Percentiles rank a stretch among this genome's conserved stretches.
Evolutionary conservation across 2,329 filamentous ascomycete genomes (phyloP).

Genomic region (Tricladium varicosporioides): DNA sequence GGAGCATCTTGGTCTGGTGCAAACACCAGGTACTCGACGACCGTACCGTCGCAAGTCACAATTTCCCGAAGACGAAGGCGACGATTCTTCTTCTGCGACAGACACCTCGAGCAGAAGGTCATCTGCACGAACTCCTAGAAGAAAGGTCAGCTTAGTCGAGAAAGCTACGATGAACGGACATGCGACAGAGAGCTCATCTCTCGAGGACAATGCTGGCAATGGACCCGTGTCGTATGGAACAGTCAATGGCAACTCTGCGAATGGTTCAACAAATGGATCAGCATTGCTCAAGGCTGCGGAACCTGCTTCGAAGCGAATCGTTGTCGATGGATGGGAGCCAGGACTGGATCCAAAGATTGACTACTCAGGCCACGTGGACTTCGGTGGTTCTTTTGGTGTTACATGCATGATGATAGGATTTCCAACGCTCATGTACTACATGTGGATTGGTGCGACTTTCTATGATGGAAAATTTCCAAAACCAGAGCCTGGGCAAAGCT

Average conservation of each 20-base stretch:
- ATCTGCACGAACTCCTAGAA: constrained; percentile 20
- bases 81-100: constrained; percentile 35
- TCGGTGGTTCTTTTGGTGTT: constrained; percentile 82
- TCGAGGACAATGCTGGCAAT: background rate
- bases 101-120: constrained; percentile 25
- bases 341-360: constrained; percentile 63
- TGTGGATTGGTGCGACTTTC: constrained; percentile 96
- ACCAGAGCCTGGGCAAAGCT: constrained; percentile 63
- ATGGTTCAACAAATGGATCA: constrained; percentile 14
- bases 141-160: constrained; percentile 25
- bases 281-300: constrained; percentile 7
- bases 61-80: constrained; percentile 31
- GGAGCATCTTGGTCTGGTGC: constrained; percentile 48
- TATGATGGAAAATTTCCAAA: constrained; percentile 81
- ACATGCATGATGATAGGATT: constrained; percentile 86
- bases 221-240: constrained; percentile 2
- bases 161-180: constrained; percentile 23
- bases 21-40: constrained; percentile 46
- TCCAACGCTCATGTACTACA: constrained; percentile 96
- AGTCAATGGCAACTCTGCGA: constrained; percentile 12
- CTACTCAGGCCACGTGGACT: constrained; percentile 69
- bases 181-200: constrained; percentile 18
- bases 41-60: constrained; percentile 40
- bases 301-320: constrained; percentile 7
- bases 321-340: constrained; percentile 56